These are phyloP conservation scores for Clathrospora elynae DNA, from an alignment of 2,329 filamentous ascomycete genomes.

Conservation along the genomic window DNA sequence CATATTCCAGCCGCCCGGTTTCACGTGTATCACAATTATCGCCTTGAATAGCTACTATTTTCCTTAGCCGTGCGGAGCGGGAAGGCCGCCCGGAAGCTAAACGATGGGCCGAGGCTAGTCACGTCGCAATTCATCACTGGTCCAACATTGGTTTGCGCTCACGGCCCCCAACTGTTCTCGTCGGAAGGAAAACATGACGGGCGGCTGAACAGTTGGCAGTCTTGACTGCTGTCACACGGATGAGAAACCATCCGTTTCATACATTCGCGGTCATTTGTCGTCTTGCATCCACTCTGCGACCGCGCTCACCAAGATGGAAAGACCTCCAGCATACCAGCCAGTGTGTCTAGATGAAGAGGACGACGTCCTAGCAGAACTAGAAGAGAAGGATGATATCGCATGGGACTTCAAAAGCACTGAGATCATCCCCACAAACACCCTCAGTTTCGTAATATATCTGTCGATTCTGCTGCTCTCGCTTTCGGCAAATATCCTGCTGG, in stretches of 20 bases:
- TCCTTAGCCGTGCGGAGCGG: slow-evolving; percentile 27
- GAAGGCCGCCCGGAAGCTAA: slow-evolving; percentile 16
- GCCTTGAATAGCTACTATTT: slow-evolving; percentile 27
- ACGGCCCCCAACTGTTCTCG: slow-evolving; percentile 11
- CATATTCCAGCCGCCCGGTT: slow-evolving; percentile 22
- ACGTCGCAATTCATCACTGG: slow-evolving; percentile 29
- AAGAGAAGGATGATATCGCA: slow-evolving; percentile 30
- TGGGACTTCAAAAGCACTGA: slow-evolving; percentile 34
- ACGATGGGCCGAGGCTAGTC: slow-evolving; percentile 15
- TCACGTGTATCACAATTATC: slow-evolving; percentile 31
- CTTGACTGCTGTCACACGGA: slow-evolving; percentile 11
- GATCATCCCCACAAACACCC: slow-evolving; percentile 34
- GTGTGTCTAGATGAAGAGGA: slow-evolving; percentile 33
- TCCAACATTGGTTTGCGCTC: slow-evolving; percentile 28
- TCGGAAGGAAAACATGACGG: slow-evolving; percentile 12
- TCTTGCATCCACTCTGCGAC: slow-evolving; percentile 4
- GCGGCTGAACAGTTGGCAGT: slow-evolving; percentile 12
- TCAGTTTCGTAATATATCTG: slow-evolving; percentile 34
- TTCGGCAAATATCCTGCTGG: slow-evolving; percentile 36
- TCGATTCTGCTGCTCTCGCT: slow-evolving; percentile 39
- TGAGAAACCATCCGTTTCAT: slow-evolving; percentile 4
- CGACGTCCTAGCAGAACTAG: slow-evolving; percentile 18
- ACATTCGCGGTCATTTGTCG: slow-evolving; percentile 6
- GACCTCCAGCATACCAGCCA: slow-evolving; percentile 33
- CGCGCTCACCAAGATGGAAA: slow-evolving; percentile 25